Evolutionary conservation across 495 filamentous ascomycete genomes (phyloP).

Genomic region (Neurospora tetrasperma): DNA sequence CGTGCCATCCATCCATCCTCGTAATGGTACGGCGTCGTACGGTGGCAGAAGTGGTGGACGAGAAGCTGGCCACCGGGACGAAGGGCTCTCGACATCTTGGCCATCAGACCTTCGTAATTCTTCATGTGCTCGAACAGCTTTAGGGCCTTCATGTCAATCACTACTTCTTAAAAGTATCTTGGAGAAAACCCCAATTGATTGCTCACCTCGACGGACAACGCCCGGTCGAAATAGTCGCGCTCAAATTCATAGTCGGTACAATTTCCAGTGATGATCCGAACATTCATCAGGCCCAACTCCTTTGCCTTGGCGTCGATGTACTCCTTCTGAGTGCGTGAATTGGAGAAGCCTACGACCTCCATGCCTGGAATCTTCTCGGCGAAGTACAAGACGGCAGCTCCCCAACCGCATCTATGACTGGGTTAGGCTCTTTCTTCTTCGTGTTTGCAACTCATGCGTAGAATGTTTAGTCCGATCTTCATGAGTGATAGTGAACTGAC

Average conservation of each 20-base stretch:
- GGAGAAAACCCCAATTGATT: not conserved
- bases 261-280: constrained; percentile 51
- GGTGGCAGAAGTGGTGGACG: constrained; percentile 54
- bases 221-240: constrained; percentile 43
- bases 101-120: constrained; percentile 55
- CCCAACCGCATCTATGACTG: constrained; percentile 49
- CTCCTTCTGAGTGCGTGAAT: constrained; percentile 52
- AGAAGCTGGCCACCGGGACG: constrained; percentile 52
- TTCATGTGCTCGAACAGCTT: constrained; percentile 66
- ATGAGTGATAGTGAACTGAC: constrained; percentile 23
- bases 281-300: constrained; percentile 42
- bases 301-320: constrained; percentile 49
- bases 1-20: constrained; percentile 63
- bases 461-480: not conserved
- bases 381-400: constrained; percentile 50
- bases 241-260: constrained; percentile 51
- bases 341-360: constrained; percentile 52
- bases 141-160: not conserved
- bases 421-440: not conserved
- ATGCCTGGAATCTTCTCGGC: constrained; percentile 49
- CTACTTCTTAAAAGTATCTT: too few species aligned
- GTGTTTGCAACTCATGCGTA: not conserved
- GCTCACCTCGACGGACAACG: constrained; percentile 48
- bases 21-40: constrained; percentile 52
- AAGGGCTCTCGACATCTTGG: constrained; percentile 44